Evolutionary conservation across 2,329 filamentous ascomycete species (phyloP).

Genomic region (Zarea fungicola): DNA sequence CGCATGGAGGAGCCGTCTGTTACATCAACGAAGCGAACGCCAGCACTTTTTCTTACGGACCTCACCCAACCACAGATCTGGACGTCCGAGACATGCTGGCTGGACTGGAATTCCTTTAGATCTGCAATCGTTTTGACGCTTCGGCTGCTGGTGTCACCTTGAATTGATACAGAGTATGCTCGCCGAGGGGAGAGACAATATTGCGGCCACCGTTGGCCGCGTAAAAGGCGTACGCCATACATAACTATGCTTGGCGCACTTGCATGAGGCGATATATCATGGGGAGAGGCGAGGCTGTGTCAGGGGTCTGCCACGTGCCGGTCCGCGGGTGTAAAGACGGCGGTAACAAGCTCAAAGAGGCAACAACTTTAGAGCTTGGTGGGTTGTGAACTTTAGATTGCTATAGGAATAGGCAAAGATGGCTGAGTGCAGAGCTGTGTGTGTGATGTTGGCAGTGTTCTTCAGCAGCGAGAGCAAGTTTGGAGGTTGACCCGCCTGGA

Average conservation of each 20-base stretch:
- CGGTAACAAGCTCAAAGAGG: too few species aligned
- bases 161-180: conserved; percentile 30
- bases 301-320: neutral
- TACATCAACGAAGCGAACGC: conserved; percentile 74
- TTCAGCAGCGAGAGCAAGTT: too few species aligned
- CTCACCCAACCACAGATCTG: conserved; percentile 74
- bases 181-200: conserved; percentile 14
- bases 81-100: conserved; percentile 41
- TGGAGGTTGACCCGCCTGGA: too few species aligned
- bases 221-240: neutral
- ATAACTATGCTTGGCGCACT: neutral
- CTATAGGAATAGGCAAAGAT: too few species aligned
- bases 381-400: too few species aligned
- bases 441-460: too few species aligned
- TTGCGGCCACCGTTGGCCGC: neutral
- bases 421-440: too few species aligned
- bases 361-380: too few species aligned
- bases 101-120: conserved; percentile 49
- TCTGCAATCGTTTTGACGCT: conserved; percentile 45
- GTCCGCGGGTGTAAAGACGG: too few species aligned
- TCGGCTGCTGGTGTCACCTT: conserved; percentile 21
- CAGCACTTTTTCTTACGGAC: conserved; percentile 82
- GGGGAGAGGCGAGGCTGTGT: neutral
- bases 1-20: conserved; percentile 80
- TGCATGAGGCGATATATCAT: neutral